Percentiles rank a stretch among this genome's conserved stretches.
Conservation (phyloP, 805 yeast genomes). For the Candida sakaeoensis region DNA sequence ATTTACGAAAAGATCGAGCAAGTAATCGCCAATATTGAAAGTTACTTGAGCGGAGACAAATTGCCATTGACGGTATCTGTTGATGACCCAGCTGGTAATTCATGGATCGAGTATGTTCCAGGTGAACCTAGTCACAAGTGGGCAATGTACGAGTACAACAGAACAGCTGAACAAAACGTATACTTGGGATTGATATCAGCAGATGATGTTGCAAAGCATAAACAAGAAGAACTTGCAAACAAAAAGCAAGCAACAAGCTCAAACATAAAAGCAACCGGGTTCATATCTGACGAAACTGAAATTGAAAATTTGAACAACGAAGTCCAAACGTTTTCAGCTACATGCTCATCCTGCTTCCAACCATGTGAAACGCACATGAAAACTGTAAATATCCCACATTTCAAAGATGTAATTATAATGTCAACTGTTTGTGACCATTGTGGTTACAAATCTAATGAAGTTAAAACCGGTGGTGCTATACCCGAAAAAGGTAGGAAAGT, state of each 20-base stretch:
- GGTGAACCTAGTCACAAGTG: conserved; percentile 88
- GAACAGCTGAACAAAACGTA: conserved; percentile 87
- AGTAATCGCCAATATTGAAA: conserved; percentile 58
- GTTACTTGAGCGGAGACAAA: conserved; percentile 61
- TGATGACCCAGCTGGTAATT: conserved; percentile 96
- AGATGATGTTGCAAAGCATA: conserved; percentile 51
- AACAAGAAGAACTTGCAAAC: conserved; percentile 46
- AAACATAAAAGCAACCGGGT: conserved; percentile 46
- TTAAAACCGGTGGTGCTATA: conserved; percentile 96
- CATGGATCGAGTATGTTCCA: conserved; percentile 89
- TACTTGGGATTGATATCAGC: conserved; percentile 76
- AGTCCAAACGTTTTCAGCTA: conserved; percentile 87
- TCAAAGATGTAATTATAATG: conserved; percentile 96
- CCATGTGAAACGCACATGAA: conserved; percentile 95
- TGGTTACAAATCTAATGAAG: conserved; percentile 96
- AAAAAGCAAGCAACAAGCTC: conserved; percentile 39
- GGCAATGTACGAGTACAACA: conserved; percentile 75
- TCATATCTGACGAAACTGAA: conserved; percentile 67
- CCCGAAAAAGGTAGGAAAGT: conserved; percentile 81
- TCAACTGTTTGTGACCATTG: conserved; percentile 88
- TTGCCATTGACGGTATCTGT: conserved; percentile 74
- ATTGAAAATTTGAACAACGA: conserved; percentile 85
- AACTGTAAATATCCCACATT: conserved; percentile 93
- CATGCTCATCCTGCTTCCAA: conserved; percentile 85
- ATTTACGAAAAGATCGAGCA: conserved; percentile 70